Conservation (phyloP, 257 asterid species). For the Rauvolfia tetraphylla region DNA sequence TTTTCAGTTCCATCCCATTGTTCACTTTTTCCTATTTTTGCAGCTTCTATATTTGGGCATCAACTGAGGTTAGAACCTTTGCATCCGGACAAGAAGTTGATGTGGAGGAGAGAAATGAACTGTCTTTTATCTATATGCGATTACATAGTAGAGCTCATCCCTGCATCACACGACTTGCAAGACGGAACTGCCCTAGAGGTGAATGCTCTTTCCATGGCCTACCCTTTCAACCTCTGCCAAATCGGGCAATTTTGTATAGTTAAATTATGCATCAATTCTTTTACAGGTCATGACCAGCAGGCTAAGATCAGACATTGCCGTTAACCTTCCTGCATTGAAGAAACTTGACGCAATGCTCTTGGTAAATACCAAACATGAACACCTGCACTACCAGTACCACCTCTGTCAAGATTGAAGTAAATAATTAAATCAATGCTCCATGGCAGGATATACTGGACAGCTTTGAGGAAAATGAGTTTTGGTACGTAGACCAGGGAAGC, state of each 20-base stretch:
- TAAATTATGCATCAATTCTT: slow-evolving; percentile 3
- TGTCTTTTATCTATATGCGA: slow-evolving; percentile 73
- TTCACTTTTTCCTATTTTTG: slow-evolving; percentile 5
- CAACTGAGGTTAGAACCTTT: slow-evolving; percentile 75
- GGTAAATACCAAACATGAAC: slow-evolving; percentile 44
- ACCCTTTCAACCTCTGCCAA: neutral
- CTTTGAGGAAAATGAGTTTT: slow-evolving; percentile 70
- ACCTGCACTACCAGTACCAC: no score
- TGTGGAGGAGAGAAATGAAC: slow-evolving; percentile 92
- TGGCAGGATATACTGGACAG: slow-evolving; percentile 72
- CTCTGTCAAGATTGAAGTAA: neutral
- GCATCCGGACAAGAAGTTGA: slow-evolving; percentile 52
- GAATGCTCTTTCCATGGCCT: neutral
- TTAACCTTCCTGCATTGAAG: slow-evolving; percentile 76
- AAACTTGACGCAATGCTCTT: slow-evolving; percentile 79
- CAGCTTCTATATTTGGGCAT: slow-evolving; percentile 86
- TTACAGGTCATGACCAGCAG: slow-evolving; percentile 67
- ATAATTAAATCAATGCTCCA: neutral
- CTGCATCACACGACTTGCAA: slow-evolving; percentile 45
- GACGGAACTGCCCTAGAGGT: slow-evolving; percentile 78
- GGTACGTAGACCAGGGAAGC: slow-evolving; percentile 92
- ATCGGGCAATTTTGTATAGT: neutral
- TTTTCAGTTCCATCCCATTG: neutral
- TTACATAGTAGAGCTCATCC: slow-evolving; percentile 63
- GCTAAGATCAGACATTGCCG: slow-evolving; percentile 75